Evolutionary conservation across 371 early-diverging fungal species (phyloP).

Genomic region (Apophysomyces trapeziformis): DNA sequence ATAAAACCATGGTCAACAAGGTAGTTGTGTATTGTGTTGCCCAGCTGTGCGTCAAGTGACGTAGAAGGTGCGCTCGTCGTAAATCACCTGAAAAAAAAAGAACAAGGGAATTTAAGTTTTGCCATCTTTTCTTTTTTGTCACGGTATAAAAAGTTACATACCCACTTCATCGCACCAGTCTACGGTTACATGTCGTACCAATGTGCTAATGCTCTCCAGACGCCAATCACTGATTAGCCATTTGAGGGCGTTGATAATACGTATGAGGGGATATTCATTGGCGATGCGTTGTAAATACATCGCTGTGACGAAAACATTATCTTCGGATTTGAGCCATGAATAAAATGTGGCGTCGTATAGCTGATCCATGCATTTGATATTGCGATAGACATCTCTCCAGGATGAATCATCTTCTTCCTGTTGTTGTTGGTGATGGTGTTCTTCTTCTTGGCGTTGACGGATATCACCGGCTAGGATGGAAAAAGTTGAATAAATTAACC

Average conservation of each 20-base stretch:
- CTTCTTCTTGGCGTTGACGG: slow-evolving; percentile 1
- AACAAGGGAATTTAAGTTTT: neutral
- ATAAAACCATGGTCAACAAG: slow-evolving; percentile 45
- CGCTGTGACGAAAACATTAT: slow-evolving; percentile 73
- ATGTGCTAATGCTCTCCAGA: slow-evolving; percentile 64
- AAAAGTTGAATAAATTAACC: too few species aligned
- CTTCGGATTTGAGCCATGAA: slow-evolving; percentile 75
- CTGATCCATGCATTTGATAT: slow-evolving; percentile 74
- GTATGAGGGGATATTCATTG: slow-evolving; percentile 71
- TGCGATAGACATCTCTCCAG: slow-evolving; percentile 73
- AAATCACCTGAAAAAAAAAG: slow-evolving; percentile 45
- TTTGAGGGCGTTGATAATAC: slow-evolving; percentile 70
- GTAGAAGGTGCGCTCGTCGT: slow-evolving; percentile 56
- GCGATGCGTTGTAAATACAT: slow-evolving; percentile 75
- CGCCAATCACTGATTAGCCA: slow-evolving; percentile 77
- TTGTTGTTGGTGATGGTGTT: neutral
- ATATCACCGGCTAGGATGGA: neutral
- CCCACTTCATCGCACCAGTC: slow-evolving; percentile 61
- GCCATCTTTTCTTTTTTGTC: neutral
- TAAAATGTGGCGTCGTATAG: slow-evolving; percentile 77
- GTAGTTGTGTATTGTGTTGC: slow-evolving; percentile 64
- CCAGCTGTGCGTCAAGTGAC: slow-evolving; percentile 63
- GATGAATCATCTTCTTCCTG: neutral
- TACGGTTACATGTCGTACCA: slow-evolving; percentile 69
- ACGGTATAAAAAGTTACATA: slow-evolving; percentile 11